A percentile compares a stretch with the other conserved stretches of the same genome.
These are phyloP conservation scores for Solanum ossicruentum DNA, from an alignment of 257 asterid genomes.

Conservation along the genomic window DNA sequence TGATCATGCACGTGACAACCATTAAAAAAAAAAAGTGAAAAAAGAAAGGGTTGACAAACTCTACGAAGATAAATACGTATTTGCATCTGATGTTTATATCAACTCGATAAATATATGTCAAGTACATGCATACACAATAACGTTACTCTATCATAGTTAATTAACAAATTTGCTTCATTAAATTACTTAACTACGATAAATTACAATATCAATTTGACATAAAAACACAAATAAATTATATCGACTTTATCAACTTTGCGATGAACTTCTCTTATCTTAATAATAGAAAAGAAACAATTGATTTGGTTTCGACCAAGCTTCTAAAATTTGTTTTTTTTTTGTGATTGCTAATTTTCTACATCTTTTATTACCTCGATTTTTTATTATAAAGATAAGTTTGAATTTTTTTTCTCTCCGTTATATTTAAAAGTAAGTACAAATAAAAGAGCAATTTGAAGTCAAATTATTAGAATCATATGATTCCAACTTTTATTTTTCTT, in stretches of 20 bases:
- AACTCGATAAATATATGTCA: neutral
- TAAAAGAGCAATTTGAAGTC: neutral
- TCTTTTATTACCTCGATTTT: fast-evolving
- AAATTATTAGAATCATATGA: fast-evolving
- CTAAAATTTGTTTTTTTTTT: neutral
- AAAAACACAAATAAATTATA: no score
- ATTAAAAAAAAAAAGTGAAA: neutral
- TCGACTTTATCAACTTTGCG: no score
- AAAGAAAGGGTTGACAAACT: neutral
- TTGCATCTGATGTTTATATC: fast-evolving
- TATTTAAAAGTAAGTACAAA: neutral
- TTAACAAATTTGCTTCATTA: neutral
- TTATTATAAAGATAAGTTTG: no score
- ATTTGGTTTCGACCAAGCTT: neutral
- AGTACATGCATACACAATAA: neutral
- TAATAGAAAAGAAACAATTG: neutral
- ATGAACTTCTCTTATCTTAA: neutral
- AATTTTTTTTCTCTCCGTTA: neutral
- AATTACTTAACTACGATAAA: neutral
- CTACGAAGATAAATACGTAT: neutral
- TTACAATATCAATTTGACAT: neutral
- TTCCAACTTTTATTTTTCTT: neutral
- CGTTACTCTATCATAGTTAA: fast-evolving
- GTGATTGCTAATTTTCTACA: neutral
- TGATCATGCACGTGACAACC: neutral